These are phyloP conservation scores for Apostasia ramifera DNA, from an alignment of 106 monocot species.

Conservation along the genomic window DNA sequence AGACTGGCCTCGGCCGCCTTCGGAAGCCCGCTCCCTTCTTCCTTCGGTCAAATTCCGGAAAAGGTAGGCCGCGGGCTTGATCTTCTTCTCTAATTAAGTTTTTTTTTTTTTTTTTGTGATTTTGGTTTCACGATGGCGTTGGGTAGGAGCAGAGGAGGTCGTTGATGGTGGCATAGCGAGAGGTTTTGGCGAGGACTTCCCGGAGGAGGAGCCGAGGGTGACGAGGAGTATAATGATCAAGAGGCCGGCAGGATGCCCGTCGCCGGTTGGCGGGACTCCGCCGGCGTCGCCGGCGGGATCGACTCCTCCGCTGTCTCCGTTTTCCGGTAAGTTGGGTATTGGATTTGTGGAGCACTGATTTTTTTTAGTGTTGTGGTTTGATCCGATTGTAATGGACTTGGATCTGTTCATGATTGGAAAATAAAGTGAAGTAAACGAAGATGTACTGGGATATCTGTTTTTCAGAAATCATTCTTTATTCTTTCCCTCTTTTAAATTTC, in stretches of 20 bases:
- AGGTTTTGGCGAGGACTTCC: not conserved
- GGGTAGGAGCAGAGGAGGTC: constrained; percentile 14
- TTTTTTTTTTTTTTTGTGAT: not conserved
- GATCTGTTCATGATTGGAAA: no score
- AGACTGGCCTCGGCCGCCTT: constrained; percentile 45
- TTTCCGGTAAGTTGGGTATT: constrained; percentile 44
- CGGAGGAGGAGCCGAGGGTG: constrained; percentile 54
- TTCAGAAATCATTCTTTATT: no score
- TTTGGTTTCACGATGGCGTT: not conserved
- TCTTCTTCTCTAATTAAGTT: not conserved
- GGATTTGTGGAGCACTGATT: not conserved
- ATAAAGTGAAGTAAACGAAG: no score
- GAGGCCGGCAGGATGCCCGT: constrained; percentile 61
- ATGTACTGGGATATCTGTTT: no score
- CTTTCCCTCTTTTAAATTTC: no score
- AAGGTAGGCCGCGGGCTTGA: constrained; percentile 20
- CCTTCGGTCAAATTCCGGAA: constrained; percentile 19
- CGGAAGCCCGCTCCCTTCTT: constrained; percentile 36
- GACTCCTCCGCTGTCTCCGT: constrained; percentile 85
- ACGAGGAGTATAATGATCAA: constrained; percentile 94
- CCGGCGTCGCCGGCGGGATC: constrained; percentile 58
- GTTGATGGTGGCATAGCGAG: constrained; percentile 2
- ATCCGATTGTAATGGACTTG: no score
- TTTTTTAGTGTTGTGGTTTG: not conserved
- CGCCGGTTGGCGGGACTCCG: constrained; percentile 46